Conservation (phyloP, 371 early-diverging fungal genomes). For the Rhizopus arrhizus region DNA sequence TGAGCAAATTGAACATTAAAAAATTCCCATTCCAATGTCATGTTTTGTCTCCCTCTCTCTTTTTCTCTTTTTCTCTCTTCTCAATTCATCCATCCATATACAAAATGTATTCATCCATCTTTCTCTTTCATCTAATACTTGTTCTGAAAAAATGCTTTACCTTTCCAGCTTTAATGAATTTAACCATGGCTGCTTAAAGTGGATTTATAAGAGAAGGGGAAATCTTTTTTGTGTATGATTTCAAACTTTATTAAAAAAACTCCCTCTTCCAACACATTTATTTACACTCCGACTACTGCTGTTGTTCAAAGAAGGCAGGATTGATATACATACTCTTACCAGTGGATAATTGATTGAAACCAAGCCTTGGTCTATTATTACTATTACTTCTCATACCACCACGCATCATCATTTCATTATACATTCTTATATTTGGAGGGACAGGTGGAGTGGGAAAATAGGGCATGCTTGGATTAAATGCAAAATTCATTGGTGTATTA, state of each 20-base stretch:
- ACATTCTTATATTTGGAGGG: conserved; percentile 4
- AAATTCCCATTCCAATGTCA: neutral
- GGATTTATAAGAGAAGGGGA: conserved; percentile 36
- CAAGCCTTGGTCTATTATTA: conserved; percentile 15
- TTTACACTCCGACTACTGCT: conserved; percentile 21
- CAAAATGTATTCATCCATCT: neutral
- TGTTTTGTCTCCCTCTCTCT: neutral
- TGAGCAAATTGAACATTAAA: neutral
- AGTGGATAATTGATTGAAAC: conserved; percentile 20
- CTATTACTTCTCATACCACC: conserved; percentile 31
- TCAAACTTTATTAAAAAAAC: neutral
- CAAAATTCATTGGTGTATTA: conserved; percentile 4
- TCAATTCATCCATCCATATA: neutral
- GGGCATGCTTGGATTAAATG: conserved; percentile 3
- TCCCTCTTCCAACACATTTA: neutral
- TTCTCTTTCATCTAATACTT: neutral
- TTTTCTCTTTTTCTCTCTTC: neutral
- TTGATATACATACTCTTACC: conserved; percentile 49
- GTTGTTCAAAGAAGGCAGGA: conserved; percentile 56
- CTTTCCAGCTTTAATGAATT: conserved; percentile 79
- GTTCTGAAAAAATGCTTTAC: conserved; percentile 23
- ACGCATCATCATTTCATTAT: conserved; percentile 39
- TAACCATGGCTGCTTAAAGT: conserved; percentile 61
- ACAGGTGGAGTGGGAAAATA: conserved; percentile 4
- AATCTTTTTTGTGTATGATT: neutral